Base-by-base conservation (phyloP, 2,329 filamentous ascomycete species). In the Ophiocordyceps unilateralis region DNA sequence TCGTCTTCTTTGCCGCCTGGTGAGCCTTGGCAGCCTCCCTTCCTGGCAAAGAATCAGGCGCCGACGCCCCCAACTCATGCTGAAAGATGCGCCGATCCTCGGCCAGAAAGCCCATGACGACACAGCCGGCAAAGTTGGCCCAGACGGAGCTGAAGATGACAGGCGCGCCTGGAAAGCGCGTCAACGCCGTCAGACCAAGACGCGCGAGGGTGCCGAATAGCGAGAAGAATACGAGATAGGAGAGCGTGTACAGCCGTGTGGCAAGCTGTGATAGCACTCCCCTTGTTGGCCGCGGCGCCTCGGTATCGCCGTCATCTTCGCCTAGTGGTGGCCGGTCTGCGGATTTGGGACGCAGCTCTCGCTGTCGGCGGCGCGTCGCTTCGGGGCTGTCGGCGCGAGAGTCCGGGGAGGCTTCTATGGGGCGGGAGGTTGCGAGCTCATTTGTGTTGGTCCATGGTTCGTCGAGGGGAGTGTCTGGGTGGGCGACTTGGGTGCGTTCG, bases 151-250 rank as follows among this genome's bases (percentile, higher is more conserved):
- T 72, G 44, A 84, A 88, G 5, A 76, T 66, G 20, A 91, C 66
- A 0, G 87, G 86, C 0, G 83, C 76, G 20, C 80, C 81, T 1
- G 82, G 78, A 57, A 93, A 95, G 44, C 70, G 75, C 0, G 86
- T 91, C 42, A 95, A 63, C 40, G 81, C 79, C 55, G 87, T 76
- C 8, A 94, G 63, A 4, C 87, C 88, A 1, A 95, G 65, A 11
- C 89, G 76, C 1, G 86, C 83, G 22, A 95, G 71, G 0, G 87
- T 91, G 30, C 89, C 89, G 34, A 89, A 62, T 17, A 95, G 71
- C 17, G 88, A 78, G 61, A 94, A 95, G 55, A 95, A 70, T 45
- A 93, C 68, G 21, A 95, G 74, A 59, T 93, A 85, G 1, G 84
- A 87, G 46, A 87, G 56, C 2, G 79, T 87, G 61, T 87, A 84